Base-by-base conservation (phyloP, 768 basidiomycete genomes). In the Auriscalpium vulgare region DNA sequence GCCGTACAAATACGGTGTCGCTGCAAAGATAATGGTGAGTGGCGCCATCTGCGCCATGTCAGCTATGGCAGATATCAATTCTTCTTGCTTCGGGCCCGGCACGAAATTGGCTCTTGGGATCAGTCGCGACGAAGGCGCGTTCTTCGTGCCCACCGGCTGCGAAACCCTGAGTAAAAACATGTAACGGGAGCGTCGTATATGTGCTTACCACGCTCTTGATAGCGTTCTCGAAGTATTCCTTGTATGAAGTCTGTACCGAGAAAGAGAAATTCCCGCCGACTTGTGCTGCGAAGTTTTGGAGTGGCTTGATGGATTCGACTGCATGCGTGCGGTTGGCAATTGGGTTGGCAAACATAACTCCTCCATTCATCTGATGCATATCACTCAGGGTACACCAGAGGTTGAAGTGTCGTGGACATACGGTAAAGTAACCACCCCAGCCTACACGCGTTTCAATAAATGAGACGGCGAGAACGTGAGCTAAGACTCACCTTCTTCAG, bases 361-460 rank as follows among this genome's bases (percentile, higher is more conserved):
- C 23, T 29, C 23, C 23, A 29, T 29, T 5, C 23, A 5, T 2
- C 23, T 29, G 59, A 54, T 19, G 29, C 48, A 10, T 37, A 40
- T 38, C 59, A 56, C 2, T 38, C 51, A 3, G 55, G 34, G 14
- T 56, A 43, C 29, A 60, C 38, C 23, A 37, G 52, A 9, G 61
- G 61, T 14, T 57, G 10, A 57, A 23, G 51, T 50, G 55, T 23
- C 49, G 37, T 23, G 56, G 51, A 34, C 56, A 60, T 51, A 70
- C 65, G 50, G 63, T 72, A 2, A 72, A 68, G 53, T 71, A 74
- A 13, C 77, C 78, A 50, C 78, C 78, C 76, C 76, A 80, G 21
- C 78, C 78, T 56, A 29, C 23, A 5, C 23, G 23, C 5, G 5
- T 5, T 29, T 29, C 23, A 29, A 29, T 29, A 29, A 29, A 29